Conservation (phyloP, 2,329 filamentous ascomycete species). For the Ophiostoma angusticollis region DNA sequence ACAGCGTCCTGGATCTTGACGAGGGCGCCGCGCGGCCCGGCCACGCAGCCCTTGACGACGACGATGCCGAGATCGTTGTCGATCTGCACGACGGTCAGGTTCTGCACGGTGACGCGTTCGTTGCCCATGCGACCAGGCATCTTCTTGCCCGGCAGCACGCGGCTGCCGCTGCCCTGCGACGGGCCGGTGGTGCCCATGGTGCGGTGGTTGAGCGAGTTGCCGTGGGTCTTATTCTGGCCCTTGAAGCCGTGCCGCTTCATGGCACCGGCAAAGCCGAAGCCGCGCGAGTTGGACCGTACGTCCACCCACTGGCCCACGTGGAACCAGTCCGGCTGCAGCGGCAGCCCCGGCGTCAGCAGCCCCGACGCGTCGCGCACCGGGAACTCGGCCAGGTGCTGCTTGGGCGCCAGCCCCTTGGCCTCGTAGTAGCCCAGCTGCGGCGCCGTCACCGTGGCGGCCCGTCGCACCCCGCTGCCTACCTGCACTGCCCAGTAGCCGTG, state of each 20-base stretch:
- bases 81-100: conserved; percentile 76
- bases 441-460: conserved; percentile 63
- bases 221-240: conserved; percentile 85
- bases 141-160: conserved; percentile 90
- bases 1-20: conserved; percentile 82
- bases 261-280: conserved; percentile 89
- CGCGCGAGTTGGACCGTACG: conserved; percentile 62
- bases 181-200: conserved; percentile 83
- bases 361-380: conserved; percentile 62
- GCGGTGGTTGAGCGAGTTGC: conserved; percentile 88
- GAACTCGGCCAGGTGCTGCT: conserved; percentile 77
- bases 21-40: conserved; percentile 74
- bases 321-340: conserved; percentile 82
- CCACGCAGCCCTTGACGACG: conserved; percentile 74
- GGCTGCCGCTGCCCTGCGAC: conserved; percentile 80
- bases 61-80: conserved; percentile 80
- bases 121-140: conserved; percentile 96
- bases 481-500: conserved; percentile 95
- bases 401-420: conserved; percentile 66
- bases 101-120: conserved; percentile 78
- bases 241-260: conserved; percentile 93
- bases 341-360: conserved; percentile 60
- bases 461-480: conserved; percentile 65
- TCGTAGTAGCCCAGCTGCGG: conserved; percentile 83
- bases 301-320: conserved; percentile 83